phyloP scores from a whole-genome alignment of 2,329 filamentous ascomycete species.

The Chaetomium sp. region DNA sequence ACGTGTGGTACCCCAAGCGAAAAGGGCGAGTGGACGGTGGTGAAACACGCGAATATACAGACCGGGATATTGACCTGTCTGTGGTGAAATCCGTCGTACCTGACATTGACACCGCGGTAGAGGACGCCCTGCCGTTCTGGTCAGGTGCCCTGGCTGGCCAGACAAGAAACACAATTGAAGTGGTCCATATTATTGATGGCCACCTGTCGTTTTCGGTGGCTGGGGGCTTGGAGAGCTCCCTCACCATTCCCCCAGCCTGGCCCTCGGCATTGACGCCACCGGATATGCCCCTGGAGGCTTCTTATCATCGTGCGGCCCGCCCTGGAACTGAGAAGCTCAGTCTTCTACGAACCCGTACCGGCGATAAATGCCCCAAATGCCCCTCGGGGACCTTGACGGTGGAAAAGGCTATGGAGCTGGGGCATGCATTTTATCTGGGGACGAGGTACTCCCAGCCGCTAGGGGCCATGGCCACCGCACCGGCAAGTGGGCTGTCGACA shows the following conservation, averaged over 20 bases:
- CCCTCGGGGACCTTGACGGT: constrained; percentile 53
- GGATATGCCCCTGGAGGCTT: background rate
- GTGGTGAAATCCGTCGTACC: constrained; percentile 61
- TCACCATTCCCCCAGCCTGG: constrained; percentile 10
- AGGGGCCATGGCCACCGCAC: constrained; percentile 50
- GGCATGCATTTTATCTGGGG: constrained; percentile 91
- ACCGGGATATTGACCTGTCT: constrained; percentile 40
- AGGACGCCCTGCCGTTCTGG: constrained; percentile 52
- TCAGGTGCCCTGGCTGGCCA: constrained; percentile 27
- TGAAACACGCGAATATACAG: constrained; percentile 20
- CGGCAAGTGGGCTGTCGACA: constrained; percentile 27
- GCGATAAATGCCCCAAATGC: constrained; percentile 71
- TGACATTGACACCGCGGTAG: constrained; percentile 65
- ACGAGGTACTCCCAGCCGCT: constrained; percentile 79
- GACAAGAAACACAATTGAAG: constrained; percentile 12
- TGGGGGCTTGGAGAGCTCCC: background rate
- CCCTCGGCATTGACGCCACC: constrained; percentile 9
- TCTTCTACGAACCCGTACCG: constrained; percentile 57
- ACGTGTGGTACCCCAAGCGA: constrained; percentile 56
- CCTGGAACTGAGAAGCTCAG: constrained; percentile 42
- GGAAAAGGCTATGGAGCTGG: constrained; percentile 76
- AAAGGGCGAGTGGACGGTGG: constrained; percentile 10
- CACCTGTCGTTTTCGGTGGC: constrained; percentile 23
- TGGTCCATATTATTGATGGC: constrained; percentile 35
- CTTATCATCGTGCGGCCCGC: background rate